Conservation (phyloP, 2,329 filamentous ascomycete species). For the Lizonia empirigonia region DNA sequence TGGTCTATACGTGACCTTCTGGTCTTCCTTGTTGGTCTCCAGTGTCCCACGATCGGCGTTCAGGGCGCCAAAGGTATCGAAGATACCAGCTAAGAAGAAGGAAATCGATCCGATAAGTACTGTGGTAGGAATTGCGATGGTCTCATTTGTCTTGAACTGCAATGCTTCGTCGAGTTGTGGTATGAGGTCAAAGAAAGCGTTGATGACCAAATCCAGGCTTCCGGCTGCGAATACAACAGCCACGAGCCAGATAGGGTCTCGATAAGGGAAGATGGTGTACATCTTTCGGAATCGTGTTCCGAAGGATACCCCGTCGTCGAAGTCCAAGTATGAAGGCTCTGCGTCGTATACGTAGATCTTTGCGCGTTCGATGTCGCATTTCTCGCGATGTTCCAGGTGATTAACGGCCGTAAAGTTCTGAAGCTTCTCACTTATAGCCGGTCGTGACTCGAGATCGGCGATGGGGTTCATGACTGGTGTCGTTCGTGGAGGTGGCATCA, state of each 20-base stretch:
- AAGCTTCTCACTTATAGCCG: slow-evolving; percentile 26
- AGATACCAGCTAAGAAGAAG: slow-evolving; percentile 38
- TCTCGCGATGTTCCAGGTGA: slow-evolving; percentile 28
- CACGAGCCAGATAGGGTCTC: slow-evolving; percentile 39
- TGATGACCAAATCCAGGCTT: slow-evolving; percentile 32
- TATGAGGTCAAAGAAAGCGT: slow-evolving; percentile 37
- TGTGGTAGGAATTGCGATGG: slow-evolving; percentile 29
- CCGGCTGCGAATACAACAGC: slow-evolving; percentile 34
- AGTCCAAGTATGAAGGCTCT: slow-evolving; percentile 21
- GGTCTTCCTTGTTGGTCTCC: slow-evolving; percentile 8
- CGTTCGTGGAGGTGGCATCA: slow-evolving; percentile 13
- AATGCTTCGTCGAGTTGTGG: slow-evolving; percentile 17
- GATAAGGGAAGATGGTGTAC: slow-evolving; percentile 34
- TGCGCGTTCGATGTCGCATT: slow-evolving; percentile 27
- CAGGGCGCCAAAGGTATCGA: slow-evolving; percentile 32
- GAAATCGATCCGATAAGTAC: slow-evolving; percentile 33
- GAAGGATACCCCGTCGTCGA: slow-evolving; percentile 10
- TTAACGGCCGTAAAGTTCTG: slow-evolving; percentile 26
- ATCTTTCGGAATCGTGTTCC: slow-evolving; percentile 19
- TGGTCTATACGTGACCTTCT: slow-evolving; percentile 26
- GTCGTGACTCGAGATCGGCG: slow-evolving; percentile 21
- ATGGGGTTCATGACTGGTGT: slow-evolving; percentile 1
- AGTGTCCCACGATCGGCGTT: slow-evolving; percentile 27
- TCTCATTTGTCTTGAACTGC: slow-evolving; percentile 24
- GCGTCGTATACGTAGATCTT: slow-evolving; percentile 15